Evolutionary conservation across 768 basidiomycete species (phyloP).

Genomic region (Lanmaoa rubissima): DNA sequence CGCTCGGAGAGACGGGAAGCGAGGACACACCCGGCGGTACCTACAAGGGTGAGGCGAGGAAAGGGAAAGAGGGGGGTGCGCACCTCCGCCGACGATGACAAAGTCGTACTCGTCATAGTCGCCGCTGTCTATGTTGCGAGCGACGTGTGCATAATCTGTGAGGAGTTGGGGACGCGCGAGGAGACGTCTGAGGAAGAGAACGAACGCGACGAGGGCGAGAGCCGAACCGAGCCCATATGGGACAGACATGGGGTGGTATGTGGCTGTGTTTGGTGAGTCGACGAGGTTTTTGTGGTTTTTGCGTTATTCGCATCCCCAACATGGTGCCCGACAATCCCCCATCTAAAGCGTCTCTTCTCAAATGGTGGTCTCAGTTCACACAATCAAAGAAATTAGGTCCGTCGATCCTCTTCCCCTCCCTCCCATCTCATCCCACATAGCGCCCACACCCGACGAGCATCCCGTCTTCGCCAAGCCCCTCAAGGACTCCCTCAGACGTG

Average conservation of each 20-base stretch:
- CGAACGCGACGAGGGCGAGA: background rate
- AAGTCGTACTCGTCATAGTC: constrained; percentile 43
- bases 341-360: constrained; percentile 60
- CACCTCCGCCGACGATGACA: constrained; percentile 57
- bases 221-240: no score
- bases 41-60: constrained; percentile 9
- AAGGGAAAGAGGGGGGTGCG: background rate
- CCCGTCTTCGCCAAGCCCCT: constrained; percentile 86
- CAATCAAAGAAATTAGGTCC: constrained; percentile 47
- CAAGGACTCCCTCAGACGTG: constrained; percentile 78
- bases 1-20: constrained; percentile 45
- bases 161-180: background rate
- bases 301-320: no score
- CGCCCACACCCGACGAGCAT: constrained; percentile 36
- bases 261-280: constrained; percentile 19
- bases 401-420: no score
- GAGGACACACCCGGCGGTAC: constrained; percentile 45
- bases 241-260: background rate
- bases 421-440: constrained; percentile 1
- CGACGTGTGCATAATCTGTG: constrained; percentile 1
- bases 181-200: background rate
- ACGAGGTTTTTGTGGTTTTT: no score
- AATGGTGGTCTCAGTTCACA: constrained; percentile 82
- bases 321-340: constrained; percentile 36
- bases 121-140: background rate